Evolutionary conservation across 2,329 filamentous ascomycete genomes (phyloP), one percentile per base, ranked within the genome.

Genomic region (Epichloe glyceriae): DNA sequence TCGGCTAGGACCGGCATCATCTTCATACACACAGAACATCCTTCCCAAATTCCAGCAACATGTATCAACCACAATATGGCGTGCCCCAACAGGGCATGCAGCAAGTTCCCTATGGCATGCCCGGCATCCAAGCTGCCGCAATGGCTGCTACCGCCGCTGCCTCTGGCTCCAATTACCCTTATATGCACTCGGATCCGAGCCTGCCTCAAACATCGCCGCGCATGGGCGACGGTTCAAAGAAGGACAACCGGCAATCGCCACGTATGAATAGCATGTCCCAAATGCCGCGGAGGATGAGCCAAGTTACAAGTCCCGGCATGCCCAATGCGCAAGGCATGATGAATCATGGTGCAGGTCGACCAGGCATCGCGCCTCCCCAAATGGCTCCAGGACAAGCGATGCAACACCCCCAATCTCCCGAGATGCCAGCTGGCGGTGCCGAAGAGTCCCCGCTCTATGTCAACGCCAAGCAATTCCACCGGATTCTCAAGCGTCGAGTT

Each of bases 381-480:
- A 79, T 82, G 71, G 68, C 76, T 10, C 71, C 79, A 10, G 74
- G 78, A 8, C 84, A 85, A 62, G 74, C 78, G 55, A 83, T 84
- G 69, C 81, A 80, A 53, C 79, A 79, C 44, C 79, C 80, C 3
- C 82, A 87, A 55, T 91, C 88, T 1, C 87, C 88, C 7, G 90
- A 96, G 64, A 80, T 93, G 60, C 78, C 85, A 1, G 73, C 84
- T 3, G 75, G 77, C 14, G 78, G 78, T 14, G 82, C 83, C 4
- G 93, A 97, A 65, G 93, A 98, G 64, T 91, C 91, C 0, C 93
- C 93, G 0, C 73, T 98, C 1, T 98, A 98, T 60, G 93, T 98
- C 62, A 98, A 98, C 61, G 93, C 93, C 5, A 98, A 98, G 67
- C 93, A 98, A 62, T 98, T 98, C 60, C 93, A 98, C 65, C 86